A percentile compares a stretch with the other conserved stretches of the same genome.
Conservation (phyloP, 257 asterid genomes). For the Solanum acaule region DNA sequence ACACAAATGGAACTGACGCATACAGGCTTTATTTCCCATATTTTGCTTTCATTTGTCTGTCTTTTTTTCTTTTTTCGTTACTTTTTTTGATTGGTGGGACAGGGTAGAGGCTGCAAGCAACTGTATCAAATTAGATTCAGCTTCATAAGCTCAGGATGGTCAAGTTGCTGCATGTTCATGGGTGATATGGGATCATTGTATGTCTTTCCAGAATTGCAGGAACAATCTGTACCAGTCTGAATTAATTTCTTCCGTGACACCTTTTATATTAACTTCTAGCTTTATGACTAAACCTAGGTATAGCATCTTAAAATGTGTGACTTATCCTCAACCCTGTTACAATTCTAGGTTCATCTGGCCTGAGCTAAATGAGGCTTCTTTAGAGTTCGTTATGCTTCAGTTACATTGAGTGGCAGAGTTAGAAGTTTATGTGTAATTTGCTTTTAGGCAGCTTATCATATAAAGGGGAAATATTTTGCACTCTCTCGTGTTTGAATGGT, state of each 20-base stretch:
- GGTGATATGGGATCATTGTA: background rate
- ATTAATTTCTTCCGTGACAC: background rate
- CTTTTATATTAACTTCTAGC: background rate
- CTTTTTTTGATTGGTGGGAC: background rate
- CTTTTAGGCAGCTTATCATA: background rate
- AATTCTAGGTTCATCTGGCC: background rate
- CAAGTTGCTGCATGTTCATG: background rate
- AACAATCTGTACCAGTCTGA: background rate
- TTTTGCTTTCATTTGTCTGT: background rate
- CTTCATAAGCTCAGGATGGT: background rate
- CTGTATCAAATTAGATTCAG: background rate
- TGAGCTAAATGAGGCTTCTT: background rate
- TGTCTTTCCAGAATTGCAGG: background rate
- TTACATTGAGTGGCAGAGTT: background rate
- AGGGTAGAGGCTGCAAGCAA: background rate
- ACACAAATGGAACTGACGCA: background rate
- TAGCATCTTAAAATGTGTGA: background rate
- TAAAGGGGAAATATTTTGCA: background rate
- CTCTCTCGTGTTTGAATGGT: background rate
- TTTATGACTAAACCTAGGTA: background rate
- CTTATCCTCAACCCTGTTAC: background rate
- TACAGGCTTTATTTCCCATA: background rate
- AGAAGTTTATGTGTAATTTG: background rate
- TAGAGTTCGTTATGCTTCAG: background rate
- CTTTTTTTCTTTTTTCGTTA: too few species aligned